phyloP scores from a whole-genome alignment of 2,329 filamentous ascomycete species.

The Paecilomyces dactylethromorphus region DNA sequence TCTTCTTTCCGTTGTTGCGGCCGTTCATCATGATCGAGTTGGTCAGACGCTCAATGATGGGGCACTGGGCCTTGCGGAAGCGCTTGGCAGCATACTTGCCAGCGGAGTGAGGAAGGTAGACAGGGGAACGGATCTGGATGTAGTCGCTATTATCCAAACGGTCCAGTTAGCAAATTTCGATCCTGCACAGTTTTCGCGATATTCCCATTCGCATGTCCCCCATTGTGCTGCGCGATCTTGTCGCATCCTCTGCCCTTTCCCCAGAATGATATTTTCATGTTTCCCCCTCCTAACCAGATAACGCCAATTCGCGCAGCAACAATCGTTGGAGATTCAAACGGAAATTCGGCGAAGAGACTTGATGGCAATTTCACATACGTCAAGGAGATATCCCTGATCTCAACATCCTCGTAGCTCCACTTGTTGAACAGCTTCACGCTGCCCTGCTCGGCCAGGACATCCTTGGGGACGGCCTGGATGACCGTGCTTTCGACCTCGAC shows the following conservation, averaged over 20 bases:
- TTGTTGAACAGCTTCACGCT: constrained; percentile 97
- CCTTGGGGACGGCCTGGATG: constrained; percentile 83
- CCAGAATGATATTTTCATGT: constrained; percentile 1
- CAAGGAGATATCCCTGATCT: constrained; percentile 99
- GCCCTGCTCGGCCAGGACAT: constrained; percentile 81
- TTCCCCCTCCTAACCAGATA: constrained; percentile 8
- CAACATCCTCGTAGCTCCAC: constrained; percentile 97
- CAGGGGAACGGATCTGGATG: constrained; percentile 97
- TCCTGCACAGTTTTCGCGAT: not conserved
- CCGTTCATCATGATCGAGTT: constrained; percentile 99
- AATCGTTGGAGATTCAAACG: not conserved
- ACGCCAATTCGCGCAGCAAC: constrained; percentile 3
- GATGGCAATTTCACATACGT: constrained; percentile 65
- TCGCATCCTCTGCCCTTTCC: not conserved
- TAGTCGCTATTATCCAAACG: constrained; percentile 67
- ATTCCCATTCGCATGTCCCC: constrained; percentile 1
- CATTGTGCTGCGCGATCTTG: not conserved
- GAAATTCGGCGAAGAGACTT: not conserved
- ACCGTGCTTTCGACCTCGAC: constrained; percentile 74
- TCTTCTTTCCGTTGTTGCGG: constrained; percentile 99
- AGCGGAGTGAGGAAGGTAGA: constrained; percentile 98
- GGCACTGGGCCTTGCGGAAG: constrained; percentile 99
- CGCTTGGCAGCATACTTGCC: constrained; percentile 98
- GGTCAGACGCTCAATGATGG: constrained; percentile 99
- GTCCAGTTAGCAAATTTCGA: constrained; percentile 23